Evolutionary conservation across 1,284 basidiomycete genomes (phyloP).

Genomic region (Cutaneotrichosporon cyanovorans): DNA sequence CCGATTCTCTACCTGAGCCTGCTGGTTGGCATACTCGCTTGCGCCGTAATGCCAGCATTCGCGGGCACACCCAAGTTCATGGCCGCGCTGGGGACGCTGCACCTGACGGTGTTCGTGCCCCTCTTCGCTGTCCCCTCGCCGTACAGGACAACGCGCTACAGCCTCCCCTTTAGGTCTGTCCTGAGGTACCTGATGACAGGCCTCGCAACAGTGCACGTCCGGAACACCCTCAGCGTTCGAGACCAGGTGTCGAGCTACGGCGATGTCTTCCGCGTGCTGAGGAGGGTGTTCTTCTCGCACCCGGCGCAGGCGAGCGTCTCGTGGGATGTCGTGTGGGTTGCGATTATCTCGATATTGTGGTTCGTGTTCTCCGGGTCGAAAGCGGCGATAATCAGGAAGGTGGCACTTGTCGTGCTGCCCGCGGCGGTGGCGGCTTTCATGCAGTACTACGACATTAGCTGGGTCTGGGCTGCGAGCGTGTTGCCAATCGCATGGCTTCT

Average conservation of each 20-base stretch:
- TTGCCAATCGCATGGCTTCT: conserved; percentile 32
- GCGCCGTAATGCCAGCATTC: conserved; percentile 53
- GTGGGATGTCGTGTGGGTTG: conserved; percentile 57
- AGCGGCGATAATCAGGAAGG: conserved; percentile 14
- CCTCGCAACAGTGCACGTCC: conserved; percentile 47
- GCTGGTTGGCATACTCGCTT: conserved; percentile 50
- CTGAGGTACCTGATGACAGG: conserved; percentile 46
- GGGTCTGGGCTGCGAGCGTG: conserved; percentile 29
- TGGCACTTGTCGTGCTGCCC: conserved; percentile 17
- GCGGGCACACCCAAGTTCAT: conserved; percentile 51
- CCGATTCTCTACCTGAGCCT: conserved; percentile 46
- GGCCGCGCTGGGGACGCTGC: conserved; percentile 58
- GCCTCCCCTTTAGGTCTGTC: too few species aligned
- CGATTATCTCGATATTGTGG: conserved; percentile 23
- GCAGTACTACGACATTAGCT: conserved; percentile 30
- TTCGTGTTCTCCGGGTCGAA: conserved; percentile 33
- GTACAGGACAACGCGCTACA: neutral
- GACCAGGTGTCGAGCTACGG: conserved; percentile 9
- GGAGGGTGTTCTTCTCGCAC: conserved; percentile 49
- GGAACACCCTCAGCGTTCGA: conserved; percentile 32
- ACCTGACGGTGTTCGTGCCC: conserved; percentile 55
- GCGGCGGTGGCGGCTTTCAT: conserved; percentile 3
- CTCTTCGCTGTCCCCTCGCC: conserved; percentile 34
- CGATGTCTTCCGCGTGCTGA: conserved; percentile 13
- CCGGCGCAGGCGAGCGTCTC: conserved; percentile 61